Percentiles rank a stretch among this genome's conserved stretches.
Conservation (phyloP, 805 yeast genomes). For the Hanseniaspora pseudoguilliermondii region DNA sequence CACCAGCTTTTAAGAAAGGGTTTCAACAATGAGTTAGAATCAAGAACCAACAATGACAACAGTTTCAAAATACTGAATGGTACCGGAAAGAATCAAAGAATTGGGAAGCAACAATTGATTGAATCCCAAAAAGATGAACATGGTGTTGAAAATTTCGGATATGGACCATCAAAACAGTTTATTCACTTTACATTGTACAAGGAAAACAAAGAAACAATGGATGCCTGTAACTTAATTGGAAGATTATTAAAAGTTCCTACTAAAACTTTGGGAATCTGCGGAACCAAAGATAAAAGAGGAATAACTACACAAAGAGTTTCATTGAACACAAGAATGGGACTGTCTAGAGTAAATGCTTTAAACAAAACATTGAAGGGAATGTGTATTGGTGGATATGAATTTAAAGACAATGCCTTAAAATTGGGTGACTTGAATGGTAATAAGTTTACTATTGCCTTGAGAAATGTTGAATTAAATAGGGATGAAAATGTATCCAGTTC, state of each 20-base stretch:
- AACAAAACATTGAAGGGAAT: slow-evolving; percentile 69
- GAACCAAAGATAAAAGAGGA: slow-evolving; percentile 94
- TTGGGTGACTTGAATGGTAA: slow-evolving; percentile 84
- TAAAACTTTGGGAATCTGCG: slow-evolving; percentile 66
- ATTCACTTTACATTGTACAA: slow-evolving; percentile 74
- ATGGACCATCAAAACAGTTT: slow-evolving; percentile 58
- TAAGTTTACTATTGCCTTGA: slow-evolving; percentile 71
- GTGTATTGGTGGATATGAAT: slow-evolving; percentile 65
- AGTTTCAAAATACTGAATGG: slow-evolving; percentile 51
- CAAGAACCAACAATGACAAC: slow-evolving; percentile 59
- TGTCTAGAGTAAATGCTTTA: slow-evolving; percentile 61
- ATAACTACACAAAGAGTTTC: slow-evolving; percentile 80
- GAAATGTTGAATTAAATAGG: slow-evolving; percentile 44
- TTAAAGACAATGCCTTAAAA: slow-evolving; percentile 46
- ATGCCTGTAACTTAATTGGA: slow-evolving; percentile 64
- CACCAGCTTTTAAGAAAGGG: slow-evolving; percentile 67
- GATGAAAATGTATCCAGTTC: slow-evolving; percentile 16
- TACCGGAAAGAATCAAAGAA: slow-evolving; percentile 30
- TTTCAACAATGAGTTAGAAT: slow-evolving; percentile 62
- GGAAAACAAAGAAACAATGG: slow-evolving; percentile 96
- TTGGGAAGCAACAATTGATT: slow-evolving; percentile 28
- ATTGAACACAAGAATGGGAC: slow-evolving; percentile 46
- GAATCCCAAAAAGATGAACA: slow-evolving; percentile 31
- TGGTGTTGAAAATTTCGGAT: slow-evolving; percentile 53
- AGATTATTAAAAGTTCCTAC: slow-evolving; percentile 65